These are phyloP conservation scores for Neurospora sp. DNA, from an alignment of 495 filamentous ascomycete genomes.

Conservation along the genomic window DNA sequence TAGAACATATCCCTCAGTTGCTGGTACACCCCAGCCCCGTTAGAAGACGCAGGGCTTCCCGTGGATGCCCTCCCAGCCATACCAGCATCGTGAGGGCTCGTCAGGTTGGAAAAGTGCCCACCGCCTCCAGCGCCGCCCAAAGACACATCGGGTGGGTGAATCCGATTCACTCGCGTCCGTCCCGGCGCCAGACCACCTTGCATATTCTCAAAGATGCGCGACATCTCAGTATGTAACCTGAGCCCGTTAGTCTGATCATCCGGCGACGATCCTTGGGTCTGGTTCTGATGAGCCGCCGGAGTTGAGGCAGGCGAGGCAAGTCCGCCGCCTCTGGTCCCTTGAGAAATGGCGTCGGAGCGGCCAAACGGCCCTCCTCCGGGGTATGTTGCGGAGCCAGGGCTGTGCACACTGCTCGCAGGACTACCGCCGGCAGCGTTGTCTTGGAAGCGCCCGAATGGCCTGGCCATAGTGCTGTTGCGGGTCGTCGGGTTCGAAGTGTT, in stretches of 20 bases:
- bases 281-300: slow-evolving; percentile 1
- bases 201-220: slow-evolving; percentile 29
- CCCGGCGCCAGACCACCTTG: slow-evolving; percentile 3
- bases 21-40: slow-evolving; percentile 16
- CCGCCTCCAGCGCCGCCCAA: background rate
- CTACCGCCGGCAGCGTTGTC: background rate
- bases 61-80: background rate
- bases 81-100: background rate
- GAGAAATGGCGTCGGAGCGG: background rate
- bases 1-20: slow-evolving; percentile 25
- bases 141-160: background rate
- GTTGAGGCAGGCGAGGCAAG: slow-evolving; percentile 2
- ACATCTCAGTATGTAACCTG: slow-evolving; percentile 36
- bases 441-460: background rate
- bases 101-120: background rate
- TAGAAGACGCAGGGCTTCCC: background rate
- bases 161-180: slow-evolving; percentile 19
- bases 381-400: background rate
- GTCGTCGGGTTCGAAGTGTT: background rate
- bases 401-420: background rate
- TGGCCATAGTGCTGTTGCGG: background rate
- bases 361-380: background rate
- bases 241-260: slow-evolving; percentile 25
- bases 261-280: background rate
- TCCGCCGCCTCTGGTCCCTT: background rate